Conservation (phyloP, 2,329 filamentous ascomycete species). For the Paradendryphiella salina region DNA sequence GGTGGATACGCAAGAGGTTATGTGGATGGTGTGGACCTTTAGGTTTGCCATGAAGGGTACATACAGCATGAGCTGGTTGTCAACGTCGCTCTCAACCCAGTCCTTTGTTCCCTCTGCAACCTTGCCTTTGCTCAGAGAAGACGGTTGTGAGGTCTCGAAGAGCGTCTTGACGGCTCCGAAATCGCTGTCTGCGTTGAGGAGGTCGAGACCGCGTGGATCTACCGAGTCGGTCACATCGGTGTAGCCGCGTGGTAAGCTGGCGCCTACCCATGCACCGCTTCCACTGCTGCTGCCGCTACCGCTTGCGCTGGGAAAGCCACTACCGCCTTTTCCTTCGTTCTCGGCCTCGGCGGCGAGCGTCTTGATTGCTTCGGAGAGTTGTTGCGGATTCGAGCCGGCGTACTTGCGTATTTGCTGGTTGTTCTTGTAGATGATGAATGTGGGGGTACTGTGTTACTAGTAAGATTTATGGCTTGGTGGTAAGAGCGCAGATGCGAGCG, state of each 20-base stretch:
- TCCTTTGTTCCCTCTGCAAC: constrained; percentile 63
- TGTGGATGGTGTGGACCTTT: constrained; percentile 84
- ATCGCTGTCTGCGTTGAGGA: constrained; percentile 82
- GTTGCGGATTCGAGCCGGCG: constrained; percentile 71
- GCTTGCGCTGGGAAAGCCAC: constrained; percentile 49
- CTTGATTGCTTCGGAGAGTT: constrained; percentile 71
- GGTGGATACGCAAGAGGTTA: constrained; percentile 74
- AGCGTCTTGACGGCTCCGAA: constrained; percentile 73
- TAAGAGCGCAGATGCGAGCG: constrained; percentile 29
- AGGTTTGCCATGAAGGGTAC: constrained; percentile 84
- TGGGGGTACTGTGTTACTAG: constrained; percentile 66
- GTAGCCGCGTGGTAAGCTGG: constrained; percentile 77
- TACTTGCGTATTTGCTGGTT: constrained; percentile 69
- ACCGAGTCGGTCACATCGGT: constrained; percentile 79
- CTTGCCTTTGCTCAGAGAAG: constrained; percentile 57
- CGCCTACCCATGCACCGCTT: constrained; percentile 69
- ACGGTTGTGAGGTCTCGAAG: constrained; percentile 71
- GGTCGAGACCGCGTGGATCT: constrained; percentile 77
- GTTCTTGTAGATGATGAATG: constrained; percentile 81
- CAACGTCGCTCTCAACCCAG: constrained; percentile 95
- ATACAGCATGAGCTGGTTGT: constrained; percentile 94
- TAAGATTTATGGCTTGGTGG: constrained; percentile 15
- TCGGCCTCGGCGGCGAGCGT: constrained; percentile 70
- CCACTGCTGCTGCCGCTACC: constrained; percentile 36
- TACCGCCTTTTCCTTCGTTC: constrained; percentile 48